Evolutionary conservation across 805 yeast species (phyloP).

Genomic region (Teunomyces barrocoloradensis): DNA sequence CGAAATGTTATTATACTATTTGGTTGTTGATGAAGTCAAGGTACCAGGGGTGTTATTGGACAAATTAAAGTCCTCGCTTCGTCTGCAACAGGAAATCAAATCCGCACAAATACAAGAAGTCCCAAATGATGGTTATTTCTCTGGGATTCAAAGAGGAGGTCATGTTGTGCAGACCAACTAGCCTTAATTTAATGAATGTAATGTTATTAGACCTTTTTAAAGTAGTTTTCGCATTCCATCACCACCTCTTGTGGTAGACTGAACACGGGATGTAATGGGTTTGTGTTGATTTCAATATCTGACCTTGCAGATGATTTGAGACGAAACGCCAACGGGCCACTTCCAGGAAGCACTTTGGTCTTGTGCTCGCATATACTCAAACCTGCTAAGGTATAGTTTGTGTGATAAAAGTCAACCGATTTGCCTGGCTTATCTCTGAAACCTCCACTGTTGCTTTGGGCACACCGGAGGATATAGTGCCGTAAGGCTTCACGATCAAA

Average conservation of each 20-base stretch:
- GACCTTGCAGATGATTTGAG: slow-evolving; percentile 9
- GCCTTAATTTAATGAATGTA: slow-evolving; percentile 2
- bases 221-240: not conserved
- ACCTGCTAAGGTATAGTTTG: slow-evolving; percentile 82
- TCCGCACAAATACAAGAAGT: slow-evolving; percentile 1
- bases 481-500: slow-evolving; percentile 58
- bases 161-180: not conserved
- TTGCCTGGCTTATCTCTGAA: slow-evolving; percentile 85
- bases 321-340: slow-evolving; percentile 16
- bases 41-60: slow-evolving; percentile 1
- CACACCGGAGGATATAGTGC: slow-evolving; percentile 69
- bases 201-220: not conserved
- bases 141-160: slow-evolving; percentile 4
- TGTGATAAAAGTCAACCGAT: slow-evolving; percentile 82
- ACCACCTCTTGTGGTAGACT: slow-evolving; percentile 19
- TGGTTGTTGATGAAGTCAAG: slow-evolving; percentile 4
- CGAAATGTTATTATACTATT: slow-evolving; percentile 47
- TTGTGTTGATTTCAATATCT: slow-evolving; percentile 10
- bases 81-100: not conserved
- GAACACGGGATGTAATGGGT: slow-evolving; percentile 26
- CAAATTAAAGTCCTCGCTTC: not conserved
- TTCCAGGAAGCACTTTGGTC: slow-evolving; percentile 14
- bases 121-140: slow-evolving; percentile 9
- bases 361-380: slow-evolving; percentile 56
- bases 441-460: slow-evolving; percentile 74